Evolutionary conservation across 768 basidiomycete genomes (phyloP).

Genomic region (Amanita thiersii): DNA sequence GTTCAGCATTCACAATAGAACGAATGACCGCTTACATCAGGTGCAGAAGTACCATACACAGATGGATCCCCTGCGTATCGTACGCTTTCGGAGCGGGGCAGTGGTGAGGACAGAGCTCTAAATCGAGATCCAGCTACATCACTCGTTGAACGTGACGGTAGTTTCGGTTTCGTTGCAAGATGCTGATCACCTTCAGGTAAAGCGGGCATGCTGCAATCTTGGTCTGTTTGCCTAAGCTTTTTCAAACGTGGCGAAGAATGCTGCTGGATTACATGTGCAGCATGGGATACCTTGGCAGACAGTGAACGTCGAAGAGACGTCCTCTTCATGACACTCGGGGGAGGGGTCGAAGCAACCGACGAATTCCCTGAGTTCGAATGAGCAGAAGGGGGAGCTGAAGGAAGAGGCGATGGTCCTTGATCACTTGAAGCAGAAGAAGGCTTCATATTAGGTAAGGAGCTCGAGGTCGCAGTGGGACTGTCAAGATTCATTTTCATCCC

Average conservation of each 20-base stretch:
- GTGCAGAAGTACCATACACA: slow-evolving; percentile 39
- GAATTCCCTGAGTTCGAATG: not conserved
- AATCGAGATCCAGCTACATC: slow-evolving; percentile 31
- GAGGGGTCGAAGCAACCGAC: not conserved
- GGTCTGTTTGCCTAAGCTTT: too few relatives aligned
- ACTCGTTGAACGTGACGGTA: slow-evolving; percentile 12
- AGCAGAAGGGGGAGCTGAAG: not conserved
- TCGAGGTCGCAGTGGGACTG: slow-evolving; percentile 9
- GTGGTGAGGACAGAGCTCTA: slow-evolving; percentile 10
- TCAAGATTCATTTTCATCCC: slow-evolving; percentile 26
- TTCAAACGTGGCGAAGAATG: too few relatives aligned
- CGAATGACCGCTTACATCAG: slow-evolving; percentile 24
- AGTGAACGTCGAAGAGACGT: slow-evolving; percentile 12
- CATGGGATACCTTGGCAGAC: slow-evolving; percentile 13
- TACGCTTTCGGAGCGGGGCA: slow-evolving; percentile 13
- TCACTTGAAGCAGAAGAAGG: not conserved
- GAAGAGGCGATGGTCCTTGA: not conserved
- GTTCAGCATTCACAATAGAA: not conserved
- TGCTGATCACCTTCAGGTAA: slow-evolving; percentile 1
- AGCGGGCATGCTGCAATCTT: not conserved
- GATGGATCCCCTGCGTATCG: slow-evolving; percentile 52
- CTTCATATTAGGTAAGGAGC: slow-evolving; percentile 8
- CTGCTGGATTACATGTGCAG: slow-evolving; percentile 10
- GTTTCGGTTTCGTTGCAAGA: slow-evolving; percentile 7
- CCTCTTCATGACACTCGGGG: not conserved